A percentile compares a stretch with the other conserved stretches of the same genome.
These are phyloP conservation scores for Austroboletus novae-zelandiae DNA, from an alignment of 1,284 basidiomycete species.

Conservation along the genomic window DNA sequence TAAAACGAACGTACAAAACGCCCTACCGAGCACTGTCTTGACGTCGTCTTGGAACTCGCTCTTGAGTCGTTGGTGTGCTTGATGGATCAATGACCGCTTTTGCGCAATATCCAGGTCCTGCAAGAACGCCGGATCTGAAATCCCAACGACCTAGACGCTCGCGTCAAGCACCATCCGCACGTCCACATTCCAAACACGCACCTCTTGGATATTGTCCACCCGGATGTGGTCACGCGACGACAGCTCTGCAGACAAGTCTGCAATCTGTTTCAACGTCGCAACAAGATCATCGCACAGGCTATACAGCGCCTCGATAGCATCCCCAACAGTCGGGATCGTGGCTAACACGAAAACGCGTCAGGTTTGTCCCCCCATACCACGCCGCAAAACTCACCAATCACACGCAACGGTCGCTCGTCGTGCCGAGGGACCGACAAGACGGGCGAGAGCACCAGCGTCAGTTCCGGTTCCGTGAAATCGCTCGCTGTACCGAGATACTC, in stretches of 20 bases:
- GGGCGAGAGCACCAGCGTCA: conserved; percentile 64
- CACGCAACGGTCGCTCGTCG: conserved; percentile 43
- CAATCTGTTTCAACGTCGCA: conserved; percentile 62
- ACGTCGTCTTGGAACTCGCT: conserved; percentile 44
- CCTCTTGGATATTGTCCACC: conserved; percentile 72
- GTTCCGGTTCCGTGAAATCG: conserved; percentile 72
- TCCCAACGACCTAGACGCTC: conserved; percentile 47
- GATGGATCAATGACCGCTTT: conserved; percentile 60
- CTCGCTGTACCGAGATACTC: conserved; percentile 67
- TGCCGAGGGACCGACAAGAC: conserved; percentile 47
- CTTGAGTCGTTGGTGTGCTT: conserved; percentile 55
- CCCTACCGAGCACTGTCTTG: conserved; percentile 54
- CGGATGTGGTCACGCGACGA: conserved; percentile 67
- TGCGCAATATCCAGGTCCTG: conserved; percentile 67
- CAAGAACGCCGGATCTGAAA: conserved; percentile 53
- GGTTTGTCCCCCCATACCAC: background rate
- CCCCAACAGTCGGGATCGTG: conserved; percentile 75
- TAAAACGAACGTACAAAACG: background rate
- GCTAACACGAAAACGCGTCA: conserved; percentile 36
- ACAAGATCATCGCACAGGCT: conserved; percentile 60
- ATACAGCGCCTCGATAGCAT: conserved; percentile 68
- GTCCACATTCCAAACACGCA: conserved; percentile 26
- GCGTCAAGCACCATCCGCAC: background rate
- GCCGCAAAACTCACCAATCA: conserved; percentile 33
- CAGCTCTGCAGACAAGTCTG: conserved; percentile 68